Base-by-base conservation (phyloP, 768 basidiomycete genomes). In the Phlegmacium glaucopus region DNA sequence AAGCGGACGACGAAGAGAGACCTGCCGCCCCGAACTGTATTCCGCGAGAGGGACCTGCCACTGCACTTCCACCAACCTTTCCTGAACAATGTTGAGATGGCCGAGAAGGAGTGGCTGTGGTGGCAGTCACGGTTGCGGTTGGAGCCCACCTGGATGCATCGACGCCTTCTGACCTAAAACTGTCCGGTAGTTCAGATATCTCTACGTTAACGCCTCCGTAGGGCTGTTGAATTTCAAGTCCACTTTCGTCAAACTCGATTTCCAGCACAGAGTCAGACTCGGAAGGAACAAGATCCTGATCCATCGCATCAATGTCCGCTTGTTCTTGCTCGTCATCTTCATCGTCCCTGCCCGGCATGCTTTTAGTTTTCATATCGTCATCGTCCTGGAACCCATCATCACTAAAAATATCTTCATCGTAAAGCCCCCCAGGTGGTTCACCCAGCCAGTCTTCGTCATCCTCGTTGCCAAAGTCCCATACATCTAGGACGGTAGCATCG, bases 401-500 rank as follows among this genome's bases (percentile, higher is more conserved):
- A 42, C 75, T 77, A 42, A 77, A 77, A 38, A 77, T 78, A 49
- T 78, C 80, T 34, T 80, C 86, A 56, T 90, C 89, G 57, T 90
- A 89, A 39, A 87, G 67, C 10, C 86, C 85, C 34, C 78, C 78
- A 10, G 84, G 77, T 0, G 87, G 85, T 60, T 90, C 89, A 9
- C 88, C 87, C 39, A 86, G 70, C 88, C 90, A 90, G 43, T 83
- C 86, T n/a, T 87, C 85, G 48, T 85, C 86, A 9, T 71, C 69
- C 60, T 83, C 86, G 42, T 72, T 75, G 12, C 87, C 90, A 62
- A 92, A 93, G 72, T 93, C 89, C 90, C 90, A 93, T 18, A 93
- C 90, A 59, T 93, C 90, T 45, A 93, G 71, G 48, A 88, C 84
- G 4, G 90, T 92, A 5, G 79, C 66, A 55, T 88, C 80, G 51